These are phyloP conservation scores for Murraya paniculata DNA, from an alignment of 345 rosid genomes.

Conservation along the genomic window DNA sequence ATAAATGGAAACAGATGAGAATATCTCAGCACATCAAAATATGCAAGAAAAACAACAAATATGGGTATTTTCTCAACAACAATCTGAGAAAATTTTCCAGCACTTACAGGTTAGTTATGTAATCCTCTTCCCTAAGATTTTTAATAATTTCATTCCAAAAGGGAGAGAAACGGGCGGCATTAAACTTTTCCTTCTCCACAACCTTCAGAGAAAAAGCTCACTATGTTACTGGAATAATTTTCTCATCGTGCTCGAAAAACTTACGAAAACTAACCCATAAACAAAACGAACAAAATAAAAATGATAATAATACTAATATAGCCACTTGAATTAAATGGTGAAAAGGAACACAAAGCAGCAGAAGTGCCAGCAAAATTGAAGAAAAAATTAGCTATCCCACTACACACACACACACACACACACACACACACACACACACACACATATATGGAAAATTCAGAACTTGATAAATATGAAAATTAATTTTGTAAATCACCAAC, in stretches of 20 bases:
- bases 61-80: neutral
- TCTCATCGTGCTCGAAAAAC: neutral
- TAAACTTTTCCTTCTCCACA: conserved; percentile 57
- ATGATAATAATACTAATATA: neutral
- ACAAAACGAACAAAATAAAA: too few species aligned
- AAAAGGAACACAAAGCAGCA: neutral
- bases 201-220: conserved; percentile 36
- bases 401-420: too few species aligned
- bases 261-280: neutral
- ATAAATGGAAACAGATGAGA: neutral
- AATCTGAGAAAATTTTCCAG: conserved; percentile 13
- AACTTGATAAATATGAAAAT: neutral
- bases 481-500: conserved; percentile 28
- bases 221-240: neutral
- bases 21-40: neutral
- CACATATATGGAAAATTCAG: too few species aligned
- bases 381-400: neutral
- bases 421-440: too few species aligned
- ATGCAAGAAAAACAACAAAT: neutral
- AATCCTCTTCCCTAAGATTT: conserved; percentile 92
- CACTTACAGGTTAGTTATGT: conserved; percentile 75
- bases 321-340: neutral
- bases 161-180: conserved; percentile 88
- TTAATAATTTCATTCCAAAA: conserved; percentile 94
- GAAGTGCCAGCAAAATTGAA: neutral